phyloP scores from a whole-genome alignment of 345 rosid species.

The Salix suchowensis region DNA sequence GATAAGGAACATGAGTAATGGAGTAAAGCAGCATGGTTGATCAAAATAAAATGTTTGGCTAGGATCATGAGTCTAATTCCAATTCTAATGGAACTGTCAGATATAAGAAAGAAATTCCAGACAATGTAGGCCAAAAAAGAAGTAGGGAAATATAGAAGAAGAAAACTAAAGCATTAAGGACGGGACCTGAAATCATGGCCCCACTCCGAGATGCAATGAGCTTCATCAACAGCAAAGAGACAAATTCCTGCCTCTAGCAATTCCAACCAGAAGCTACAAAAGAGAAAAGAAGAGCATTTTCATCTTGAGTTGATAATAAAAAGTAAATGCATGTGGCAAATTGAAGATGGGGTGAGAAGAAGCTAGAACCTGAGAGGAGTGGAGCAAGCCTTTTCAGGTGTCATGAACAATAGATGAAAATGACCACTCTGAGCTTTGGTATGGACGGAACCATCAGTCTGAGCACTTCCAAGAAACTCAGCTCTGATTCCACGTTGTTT shows the following conservation, averaged over 20 bases:
- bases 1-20: background rate
- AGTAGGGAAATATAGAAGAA: background rate
- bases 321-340: background rate
- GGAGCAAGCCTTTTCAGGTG: slow-evolving; percentile 44
- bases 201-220: slow-evolving; percentile 55
- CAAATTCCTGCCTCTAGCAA: slow-evolving; percentile 37
- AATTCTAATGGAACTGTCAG: too few relatives aligned
- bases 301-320: background rate
- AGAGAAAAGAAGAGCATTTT: background rate
- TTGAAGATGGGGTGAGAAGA: background rate
- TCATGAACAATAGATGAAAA: slow-evolving; percentile 37
- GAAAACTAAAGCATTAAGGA: background rate
- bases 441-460: slow-evolving; percentile 36
- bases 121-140: background rate
- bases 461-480: slow-evolving; percentile 44
- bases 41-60: background rate
- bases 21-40: background rate
- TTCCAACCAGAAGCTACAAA: slow-evolving; percentile 38
- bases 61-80: background rate
- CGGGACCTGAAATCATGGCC: slow-evolving; percentile 50
- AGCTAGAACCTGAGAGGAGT: slow-evolving; percentile 31
- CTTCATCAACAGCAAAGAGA: slow-evolving; percentile 47
- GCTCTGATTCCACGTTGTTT: slow-evolving; percentile 41
- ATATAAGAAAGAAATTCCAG: too few relatives aligned
- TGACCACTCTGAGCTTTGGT: slow-evolving; percentile 35